phyloP scores from a whole-genome alignment of 305 asterid genomes.

The Fraxinus paxiana region DNA sequence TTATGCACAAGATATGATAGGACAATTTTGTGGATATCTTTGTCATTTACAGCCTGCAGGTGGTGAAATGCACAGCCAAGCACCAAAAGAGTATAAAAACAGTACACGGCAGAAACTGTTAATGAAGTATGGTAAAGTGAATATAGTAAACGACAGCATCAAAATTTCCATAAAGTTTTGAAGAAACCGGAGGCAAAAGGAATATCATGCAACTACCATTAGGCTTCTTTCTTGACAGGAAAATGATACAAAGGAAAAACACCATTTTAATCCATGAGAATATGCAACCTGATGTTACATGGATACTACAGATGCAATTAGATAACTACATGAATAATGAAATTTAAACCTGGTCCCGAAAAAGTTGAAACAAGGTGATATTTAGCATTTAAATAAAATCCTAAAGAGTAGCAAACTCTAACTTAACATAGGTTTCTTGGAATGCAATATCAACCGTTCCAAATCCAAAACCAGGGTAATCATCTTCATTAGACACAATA shows the following conservation, averaged over 20 bases:
- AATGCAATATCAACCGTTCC: background rate
- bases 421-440: background rate
- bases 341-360: background rate
- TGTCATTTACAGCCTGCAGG: slow-evolving; percentile 57
- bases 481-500: background rate
- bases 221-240: background rate
- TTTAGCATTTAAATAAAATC: background rate
- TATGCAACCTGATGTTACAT: background rate
- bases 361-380: background rate
- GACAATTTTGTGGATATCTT: slow-evolving; percentile 68
- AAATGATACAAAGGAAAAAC: background rate
- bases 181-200: background rate
- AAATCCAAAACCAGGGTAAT: background rate
- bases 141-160: background rate
- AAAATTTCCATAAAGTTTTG: background rate
- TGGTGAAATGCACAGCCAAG: background rate
- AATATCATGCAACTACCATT: background rate
- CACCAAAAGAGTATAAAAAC: background rate
- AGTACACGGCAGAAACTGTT: background rate
- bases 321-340: background rate
- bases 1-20: slow-evolving; percentile 79
- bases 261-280: background rate
- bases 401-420: background rate
- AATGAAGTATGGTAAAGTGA: background rate
- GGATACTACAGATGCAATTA: background rate